These are phyloP conservation scores for Zancudomyces culisetae DNA, from an alignment of 371 early-diverging fungal species.

Conservation along the genomic window DNA sequence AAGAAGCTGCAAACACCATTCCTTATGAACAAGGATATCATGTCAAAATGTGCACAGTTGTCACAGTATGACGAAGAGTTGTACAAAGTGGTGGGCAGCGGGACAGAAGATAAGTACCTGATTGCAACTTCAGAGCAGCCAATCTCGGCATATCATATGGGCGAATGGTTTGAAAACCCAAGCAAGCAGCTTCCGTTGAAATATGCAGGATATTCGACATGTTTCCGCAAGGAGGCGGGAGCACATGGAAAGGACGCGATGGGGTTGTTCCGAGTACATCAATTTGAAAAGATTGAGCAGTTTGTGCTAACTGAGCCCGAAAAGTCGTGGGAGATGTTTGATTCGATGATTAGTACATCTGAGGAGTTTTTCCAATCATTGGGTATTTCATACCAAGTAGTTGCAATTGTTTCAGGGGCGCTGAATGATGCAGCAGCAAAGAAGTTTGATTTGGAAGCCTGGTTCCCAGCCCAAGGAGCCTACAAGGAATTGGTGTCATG, in stretches of 20 bases:
- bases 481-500: slow-evolving; percentile 99
- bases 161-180: slow-evolving; percentile 93
- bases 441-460: slow-evolving; percentile 99
- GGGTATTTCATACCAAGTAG: slow-evolving; percentile 88
- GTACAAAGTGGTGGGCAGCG: slow-evolving; percentile 80
- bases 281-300: slow-evolving; percentile 99
- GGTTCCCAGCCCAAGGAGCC: slow-evolving; percentile 96
- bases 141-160: slow-evolving; percentile 89
- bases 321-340: slow-evolving; percentile 94
- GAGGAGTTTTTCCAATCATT: slow-evolving; percentile 95
- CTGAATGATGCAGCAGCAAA: slow-evolving; percentile 99
- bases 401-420: slow-evolving; percentile 94
- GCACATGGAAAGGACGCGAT: slow-evolving; percentile 98
- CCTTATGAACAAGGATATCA: slow-evolving; percentile 94
- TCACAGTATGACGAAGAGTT: slow-evolving; percentile 98
- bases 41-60: slow-evolving; percentile 98
- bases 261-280: slow-evolving; percentile 99
- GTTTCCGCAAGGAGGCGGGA: slow-evolving; percentile 99
- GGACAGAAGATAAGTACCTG: slow-evolving; percentile 81
- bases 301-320: slow-evolving; percentile 94
- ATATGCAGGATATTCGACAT: slow-evolving; percentile 97
- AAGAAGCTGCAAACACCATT: slow-evolving; percentile 96
- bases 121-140: slow-evolving; percentile 99
- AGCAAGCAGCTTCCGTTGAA: slow-evolving; percentile 79
- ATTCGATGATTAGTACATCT: slow-evolving; percentile 85